phyloP scores from a whole-genome alignment of 352 stramenopile species.

The Lagenidium giganteum region DNA sequence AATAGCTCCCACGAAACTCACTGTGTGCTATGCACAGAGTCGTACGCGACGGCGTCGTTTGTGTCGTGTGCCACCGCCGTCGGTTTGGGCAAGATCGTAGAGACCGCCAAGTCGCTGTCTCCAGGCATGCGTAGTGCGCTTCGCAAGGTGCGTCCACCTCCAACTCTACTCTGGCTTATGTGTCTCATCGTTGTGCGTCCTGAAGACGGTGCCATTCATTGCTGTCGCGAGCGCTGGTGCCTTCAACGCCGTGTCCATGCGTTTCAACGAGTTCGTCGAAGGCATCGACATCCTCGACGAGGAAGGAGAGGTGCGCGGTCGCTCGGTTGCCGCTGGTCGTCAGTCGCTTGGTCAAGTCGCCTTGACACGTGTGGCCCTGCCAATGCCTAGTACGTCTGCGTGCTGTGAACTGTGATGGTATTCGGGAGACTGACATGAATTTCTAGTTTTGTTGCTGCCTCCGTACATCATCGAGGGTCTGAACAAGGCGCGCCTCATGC shows the following conservation, averaged over 20 bases:
- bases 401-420: background rate
- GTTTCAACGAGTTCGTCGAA: constrained; percentile 80
- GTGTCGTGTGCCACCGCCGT: constrained; percentile 79
- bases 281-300: constrained; percentile 83
- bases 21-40: constrained; percentile 32
- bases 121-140: constrained; percentile 50
- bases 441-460: constrained; percentile 69
- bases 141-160: constrained; percentile 36
- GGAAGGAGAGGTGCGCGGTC: constrained; percentile 71
- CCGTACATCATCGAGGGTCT: constrained; percentile 78
- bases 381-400: constrained; percentile 65
- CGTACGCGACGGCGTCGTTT: constrained; percentile 68
- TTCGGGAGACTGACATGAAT: background rate
- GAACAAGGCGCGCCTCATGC: constrained; percentile 73
- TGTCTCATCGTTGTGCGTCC: background rate
- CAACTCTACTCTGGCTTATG: background rate
- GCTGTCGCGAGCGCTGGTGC: constrained; percentile 76
- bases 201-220: constrained; percentile 79
- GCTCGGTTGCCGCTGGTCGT: constrained; percentile 68
- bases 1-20: too few species aligned
- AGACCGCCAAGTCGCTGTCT: constrained; percentile 70
- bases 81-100: constrained; percentile 67
- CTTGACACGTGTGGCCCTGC: constrained; percentile 70
- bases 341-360: constrained; percentile 79
- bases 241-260: constrained; percentile 86